Evolutionary conservation across 1,284 basidiomycete species (phyloP).

Genomic region (Jaminaea rosea): DNA sequence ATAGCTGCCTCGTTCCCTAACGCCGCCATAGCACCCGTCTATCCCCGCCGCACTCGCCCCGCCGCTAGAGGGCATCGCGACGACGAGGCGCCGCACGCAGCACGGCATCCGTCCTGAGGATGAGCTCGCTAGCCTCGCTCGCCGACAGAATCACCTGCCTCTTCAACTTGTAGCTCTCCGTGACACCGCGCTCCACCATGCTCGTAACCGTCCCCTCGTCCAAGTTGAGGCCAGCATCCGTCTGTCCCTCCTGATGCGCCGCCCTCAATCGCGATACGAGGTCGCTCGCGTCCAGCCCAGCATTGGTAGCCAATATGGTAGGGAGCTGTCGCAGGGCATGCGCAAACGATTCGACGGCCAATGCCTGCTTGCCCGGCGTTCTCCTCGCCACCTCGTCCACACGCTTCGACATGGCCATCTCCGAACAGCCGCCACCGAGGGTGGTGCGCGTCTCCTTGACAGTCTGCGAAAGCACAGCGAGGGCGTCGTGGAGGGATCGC

Average conservation of each 20-base stretch:
- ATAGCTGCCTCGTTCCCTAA: too few species aligned
- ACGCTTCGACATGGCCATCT: slow-evolving; percentile 93
- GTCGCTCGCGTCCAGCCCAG: slow-evolving; percentile 93
- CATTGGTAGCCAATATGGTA: slow-evolving; percentile 93
- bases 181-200: slow-evolving; percentile 79
- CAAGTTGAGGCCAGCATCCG: slow-evolving; percentile 85
- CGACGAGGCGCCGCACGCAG: slow-evolving; percentile 56
- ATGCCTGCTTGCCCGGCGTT: slow-evolving; percentile 86
- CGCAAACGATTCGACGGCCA: slow-evolving; percentile 85
- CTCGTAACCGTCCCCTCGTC: slow-evolving; percentile 72
- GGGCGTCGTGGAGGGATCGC: slow-evolving; percentile 90
- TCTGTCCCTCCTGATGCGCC: slow-evolving; percentile 81
- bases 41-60: neutral
- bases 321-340: slow-evolving; percentile 87
- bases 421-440: slow-evolving; percentile 90
- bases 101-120: slow-evolving; percentile 69
- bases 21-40: neutral
- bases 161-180: slow-evolving; percentile 96
- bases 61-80: slow-evolving; percentile 51
- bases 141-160: slow-evolving; percentile 87
- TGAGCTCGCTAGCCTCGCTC: slow-evolving; percentile 97
- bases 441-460: slow-evolving; percentile 91
- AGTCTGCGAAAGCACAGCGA: slow-evolving; percentile 93
- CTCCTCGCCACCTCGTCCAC: slow-evolving; percentile 79
- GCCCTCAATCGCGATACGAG: slow-evolving; percentile 81